Evolutionary conservation across 2,329 filamentous ascomycete genomes (phyloP), one percentile per base, ranked within the genome.

Genomic region (Beauveria varroae): DNA sequence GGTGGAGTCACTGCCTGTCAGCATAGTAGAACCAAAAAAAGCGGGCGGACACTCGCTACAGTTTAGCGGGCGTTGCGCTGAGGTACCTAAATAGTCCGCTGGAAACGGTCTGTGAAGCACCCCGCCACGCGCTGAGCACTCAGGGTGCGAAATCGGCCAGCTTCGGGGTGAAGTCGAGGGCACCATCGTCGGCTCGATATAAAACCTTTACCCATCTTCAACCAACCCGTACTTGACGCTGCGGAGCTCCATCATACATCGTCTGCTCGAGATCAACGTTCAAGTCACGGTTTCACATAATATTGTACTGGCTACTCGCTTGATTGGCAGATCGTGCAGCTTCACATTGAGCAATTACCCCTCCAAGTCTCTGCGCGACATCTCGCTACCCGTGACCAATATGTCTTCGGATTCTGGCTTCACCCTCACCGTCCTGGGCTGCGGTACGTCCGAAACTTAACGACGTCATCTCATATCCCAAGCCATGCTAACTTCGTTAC

Each of bases 371-470:
- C 30, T 56, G 37, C 52, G 52, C 41, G 43, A 47, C 50, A 60
- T 60, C 41, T 20, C 22, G n/a, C 49, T 54, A 55, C 58, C 58
- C 58, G 54, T 55, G 41, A 52, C 37, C 61, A 59, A 37, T 12
- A 62, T 62, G 61, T 46, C 61, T 49, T 60, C 61, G 22, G 55
- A 58, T 30, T 56, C 51, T 10, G 62, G 62, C 46, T 81, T 92
- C 65, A 93, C 89, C 66, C 81, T 96, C 77, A 85, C 90, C 64
- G 85, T 95, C 64, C 81, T 96, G 62, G 91, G 91, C 68, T 95
- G 90, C 74, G 91, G 90, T 89, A 81, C 71, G 84, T 77, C 30
- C 22, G 40, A 44, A 41, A 43, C 4, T 26, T 40, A 37, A 34
- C 4, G 26, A 12, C 3, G 20, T 12, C 8, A 57, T 26, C 30